Base-by-base conservation (phyloP, 305 asterid species). In the Fraxinus floribunda region DNA sequence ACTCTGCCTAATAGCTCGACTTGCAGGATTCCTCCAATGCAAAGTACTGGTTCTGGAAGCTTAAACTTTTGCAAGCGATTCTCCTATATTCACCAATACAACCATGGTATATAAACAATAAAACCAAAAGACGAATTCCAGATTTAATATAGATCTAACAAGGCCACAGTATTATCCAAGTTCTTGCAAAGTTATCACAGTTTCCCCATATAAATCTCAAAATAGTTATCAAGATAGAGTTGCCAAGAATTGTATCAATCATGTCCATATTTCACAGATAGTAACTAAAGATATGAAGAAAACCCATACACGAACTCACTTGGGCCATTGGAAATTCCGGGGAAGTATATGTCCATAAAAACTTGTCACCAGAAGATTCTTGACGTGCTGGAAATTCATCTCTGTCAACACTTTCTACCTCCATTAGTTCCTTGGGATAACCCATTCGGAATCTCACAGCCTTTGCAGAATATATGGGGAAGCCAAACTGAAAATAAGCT, bases 1-100 rank as follows among this genome's bases (percentile, higher is more conserved):
- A 91, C 92, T 87, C 97, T 88, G 79, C 99, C 99, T 85, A 89
- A 82, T 70, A 95, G 90, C 90, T 95, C 97, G 18, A 95, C 86
- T 87, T 86, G 90, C 87, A 95, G 85, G 84, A 89, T 85, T 75
- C 97, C 99, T 13, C 99, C 99, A 20, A 94, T 74, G 83, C 95
- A 92, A 80, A 94, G 91, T 83, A 90, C 86, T 2, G 98, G 98
- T 84, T 92, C 84, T 0, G 98, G 95, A 36, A 95, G 91, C 92
- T 89, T 88, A 85, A 92, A 95, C 83, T 87, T 86, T 88, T 93
- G 97, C 97, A 92, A 81, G 79, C 82, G 80, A 83, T 90, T 91
- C 83, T 93, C 97, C 98, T 95, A 88, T 60, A 81, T 66, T 15
- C 20, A 86, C 81, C 72, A 73, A 52, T 30, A 39, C 39, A 80